Conservation (phyloP, 257 asterid species). For the Nicotiana tomentosiformis region DNA sequence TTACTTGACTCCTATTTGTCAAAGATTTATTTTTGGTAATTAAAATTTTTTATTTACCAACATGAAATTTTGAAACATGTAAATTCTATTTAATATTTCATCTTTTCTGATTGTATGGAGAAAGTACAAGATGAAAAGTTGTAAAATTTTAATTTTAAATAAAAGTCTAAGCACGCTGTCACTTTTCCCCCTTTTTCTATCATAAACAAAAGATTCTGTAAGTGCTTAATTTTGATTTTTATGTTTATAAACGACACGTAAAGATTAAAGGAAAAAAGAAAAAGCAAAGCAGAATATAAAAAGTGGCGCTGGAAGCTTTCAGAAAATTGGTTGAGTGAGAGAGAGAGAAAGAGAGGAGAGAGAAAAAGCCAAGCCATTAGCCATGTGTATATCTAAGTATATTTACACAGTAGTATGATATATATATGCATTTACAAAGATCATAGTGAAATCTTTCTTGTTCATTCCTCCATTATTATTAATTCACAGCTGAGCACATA, state of each 20-base stretch:
- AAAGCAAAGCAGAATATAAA: slow-evolving; percentile 18
- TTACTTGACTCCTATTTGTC: not conserved
- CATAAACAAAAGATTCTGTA: not conserved
- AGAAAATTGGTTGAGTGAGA: slow-evolving; percentile 37
- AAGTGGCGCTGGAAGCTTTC: slow-evolving; percentile 40
- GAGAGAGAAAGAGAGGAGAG: slow-evolving; percentile 10
- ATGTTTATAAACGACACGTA: not conserved
- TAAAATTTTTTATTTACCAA: no score
- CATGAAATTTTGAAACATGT: not conserved
- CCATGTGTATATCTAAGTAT: not conserved
- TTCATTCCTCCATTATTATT: not conserved
- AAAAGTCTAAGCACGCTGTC: not conserved
- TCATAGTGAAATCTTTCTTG: slow-evolving; percentile 6
- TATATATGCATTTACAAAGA: not conserved
- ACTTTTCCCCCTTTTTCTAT: not conserved
- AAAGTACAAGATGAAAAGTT: not conserved
- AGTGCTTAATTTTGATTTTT: not conserved
- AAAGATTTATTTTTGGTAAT: no score
- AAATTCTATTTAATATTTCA: not conserved
- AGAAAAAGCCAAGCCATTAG: not conserved
- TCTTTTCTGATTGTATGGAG: not conserved
- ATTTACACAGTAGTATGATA: not conserved
- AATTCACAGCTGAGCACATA: slow-evolving; percentile 6
- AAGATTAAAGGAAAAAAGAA: not conserved
- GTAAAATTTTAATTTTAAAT: not conserved